These are phyloP conservation scores for Chaetomium olivaceum DNA, from an alignment of 2,329 filamentous ascomycete species.

Conservation along the genomic window DNA sequence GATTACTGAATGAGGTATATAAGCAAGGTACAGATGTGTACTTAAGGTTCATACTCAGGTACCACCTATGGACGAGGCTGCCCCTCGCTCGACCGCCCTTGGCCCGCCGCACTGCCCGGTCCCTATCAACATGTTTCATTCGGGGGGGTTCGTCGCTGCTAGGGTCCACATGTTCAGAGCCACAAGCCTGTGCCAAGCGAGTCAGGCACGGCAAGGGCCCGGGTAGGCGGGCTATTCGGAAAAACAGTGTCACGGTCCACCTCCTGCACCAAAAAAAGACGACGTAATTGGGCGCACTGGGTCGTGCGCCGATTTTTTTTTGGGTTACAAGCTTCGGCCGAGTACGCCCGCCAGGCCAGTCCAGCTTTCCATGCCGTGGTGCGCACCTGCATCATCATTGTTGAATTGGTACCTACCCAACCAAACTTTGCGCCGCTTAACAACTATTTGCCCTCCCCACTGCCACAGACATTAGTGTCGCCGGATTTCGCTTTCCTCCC, in stretches of 20 bases:
- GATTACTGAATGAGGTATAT: neutral
- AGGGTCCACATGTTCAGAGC: too few relatives aligned
- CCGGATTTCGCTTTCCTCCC: conserved; percentile 16
- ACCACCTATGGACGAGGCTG: neutral
- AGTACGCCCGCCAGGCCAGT: conserved; percentile 9
- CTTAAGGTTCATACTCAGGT: too few relatives aligned
- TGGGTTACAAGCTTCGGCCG: conserved; percentile 23
- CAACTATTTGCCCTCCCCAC: neutral
- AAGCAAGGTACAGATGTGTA: too few relatives aligned
- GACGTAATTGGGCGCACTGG: conserved; percentile 23
- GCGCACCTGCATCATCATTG: conserved; percentile 27
- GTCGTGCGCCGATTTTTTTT: conserved; percentile 30
- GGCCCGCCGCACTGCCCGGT: too few relatives aligned
- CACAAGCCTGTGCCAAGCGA: neutral
- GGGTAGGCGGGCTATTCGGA: conserved; percentile 13
- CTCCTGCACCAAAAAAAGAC: neutral
- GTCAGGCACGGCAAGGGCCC: neutral
- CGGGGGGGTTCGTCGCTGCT: too few relatives aligned
- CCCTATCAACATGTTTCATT: neutral
- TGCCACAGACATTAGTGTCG: conserved; percentile 4
- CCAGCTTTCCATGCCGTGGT: conserved; percentile 19
- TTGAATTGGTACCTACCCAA: neutral
- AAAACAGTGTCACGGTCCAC: conserved; percentile 25
- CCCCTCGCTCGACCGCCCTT: neutral
- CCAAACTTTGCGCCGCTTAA: conserved; percentile 16